A percentile compares a stretch with the other conserved stretches of the same genome.
These are phyloP conservation scores for Diaporthe australafricana DNA, from an alignment of 2,329 filamentous ascomycete genomes.

Conservation along the genomic window DNA sequence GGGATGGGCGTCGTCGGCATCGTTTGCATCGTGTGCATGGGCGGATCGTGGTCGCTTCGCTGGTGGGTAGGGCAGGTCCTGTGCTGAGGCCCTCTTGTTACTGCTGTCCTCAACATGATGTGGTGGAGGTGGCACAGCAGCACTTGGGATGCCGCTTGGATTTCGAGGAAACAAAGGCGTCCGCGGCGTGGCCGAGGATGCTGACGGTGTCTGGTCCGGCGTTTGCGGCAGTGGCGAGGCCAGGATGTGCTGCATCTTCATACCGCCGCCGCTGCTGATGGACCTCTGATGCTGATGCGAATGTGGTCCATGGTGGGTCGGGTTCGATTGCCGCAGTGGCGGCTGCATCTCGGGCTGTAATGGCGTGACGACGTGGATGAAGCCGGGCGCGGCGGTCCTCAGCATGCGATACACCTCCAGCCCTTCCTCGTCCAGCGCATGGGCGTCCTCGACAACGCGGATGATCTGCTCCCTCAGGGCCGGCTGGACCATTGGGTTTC, in stretches of 20 bases:
- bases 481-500: conserved; percentile 25
- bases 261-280: conserved; percentile 23
- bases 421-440: conserved; percentile 35
- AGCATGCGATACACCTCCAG: conserved; percentile 36
- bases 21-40: neutral
- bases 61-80: conserved; percentile 27
- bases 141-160: neutral
- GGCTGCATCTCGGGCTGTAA: conserved; percentile 34
- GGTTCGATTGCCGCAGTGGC: neutral
- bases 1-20: neutral
- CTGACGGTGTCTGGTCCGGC: conserved; percentile 29
- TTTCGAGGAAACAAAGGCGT: conserved; percentile 28
- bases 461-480: conserved; percentile 27
- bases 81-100: conserved; percentile 29
- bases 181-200: conserved; percentile 30
- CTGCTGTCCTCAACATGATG: conserved; percentile 3
- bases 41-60: conserved; percentile 30
- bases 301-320: neutral
- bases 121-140: neutral
- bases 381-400: conserved; percentile 30
- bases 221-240: conserved; percentile 33
- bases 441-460: conserved; percentile 30
- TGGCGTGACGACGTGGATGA: conserved; percentile 34
- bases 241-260: conserved; percentile 31
- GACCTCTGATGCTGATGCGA: conserved; percentile 27